Evolutionary conservation across 2,329 filamentous ascomycete genomes (phyloP).

Genomic region (Aspergillus niger): DNA sequence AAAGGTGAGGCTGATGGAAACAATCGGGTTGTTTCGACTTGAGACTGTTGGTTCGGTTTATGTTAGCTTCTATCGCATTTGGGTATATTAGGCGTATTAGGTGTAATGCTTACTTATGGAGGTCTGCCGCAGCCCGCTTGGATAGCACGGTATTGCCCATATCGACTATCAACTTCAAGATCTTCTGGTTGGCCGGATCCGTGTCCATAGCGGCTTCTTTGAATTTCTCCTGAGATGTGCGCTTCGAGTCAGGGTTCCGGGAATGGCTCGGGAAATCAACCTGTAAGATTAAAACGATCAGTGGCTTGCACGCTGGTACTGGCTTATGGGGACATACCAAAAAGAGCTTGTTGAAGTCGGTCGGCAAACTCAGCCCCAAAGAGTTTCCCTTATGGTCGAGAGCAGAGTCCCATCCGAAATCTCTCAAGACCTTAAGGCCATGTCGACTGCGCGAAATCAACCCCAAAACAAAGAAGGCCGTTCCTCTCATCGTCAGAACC

Average conservation of each 20-base stretch:
- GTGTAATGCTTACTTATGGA: constrained; percentile 57
- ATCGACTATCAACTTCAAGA: constrained; percentile 82
- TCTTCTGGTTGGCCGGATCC: constrained; percentile 68
- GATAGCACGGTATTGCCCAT: constrained; percentile 91
- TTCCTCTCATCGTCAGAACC: constrained; percentile 90
- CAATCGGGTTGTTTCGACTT: constrained; percentile 72
- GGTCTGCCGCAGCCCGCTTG: constrained; percentile 79
- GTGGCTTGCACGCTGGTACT: background rate
- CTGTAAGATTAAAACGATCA: constrained; percentile 21
- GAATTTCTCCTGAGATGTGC: constrained; percentile 45
- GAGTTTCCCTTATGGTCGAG: constrained; percentile 80
- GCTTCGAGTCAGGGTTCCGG: constrained; percentile 48
- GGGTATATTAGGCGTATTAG: too few relatives aligned
- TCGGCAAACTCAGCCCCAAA: constrained; percentile 83
- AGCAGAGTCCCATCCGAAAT: constrained; percentile 90
- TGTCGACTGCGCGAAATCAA: constrained; percentile 89
- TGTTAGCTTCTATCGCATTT: constrained; percentile 1
- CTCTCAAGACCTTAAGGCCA: constrained; percentile 85
- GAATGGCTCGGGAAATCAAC: constrained; percentile 42
- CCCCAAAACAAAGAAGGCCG: constrained; percentile 93
- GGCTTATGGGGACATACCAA: constrained; percentile 53
- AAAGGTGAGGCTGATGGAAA: constrained; percentile 76
- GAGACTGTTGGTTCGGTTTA: constrained; percentile 57
- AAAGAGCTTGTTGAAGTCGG: constrained; percentile 75
- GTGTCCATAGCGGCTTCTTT: constrained; percentile 62